Evolutionary conservation across 768 basidiomycete genomes (phyloP).

Genomic region (Chalciporus sphaerocephalus): DNA sequence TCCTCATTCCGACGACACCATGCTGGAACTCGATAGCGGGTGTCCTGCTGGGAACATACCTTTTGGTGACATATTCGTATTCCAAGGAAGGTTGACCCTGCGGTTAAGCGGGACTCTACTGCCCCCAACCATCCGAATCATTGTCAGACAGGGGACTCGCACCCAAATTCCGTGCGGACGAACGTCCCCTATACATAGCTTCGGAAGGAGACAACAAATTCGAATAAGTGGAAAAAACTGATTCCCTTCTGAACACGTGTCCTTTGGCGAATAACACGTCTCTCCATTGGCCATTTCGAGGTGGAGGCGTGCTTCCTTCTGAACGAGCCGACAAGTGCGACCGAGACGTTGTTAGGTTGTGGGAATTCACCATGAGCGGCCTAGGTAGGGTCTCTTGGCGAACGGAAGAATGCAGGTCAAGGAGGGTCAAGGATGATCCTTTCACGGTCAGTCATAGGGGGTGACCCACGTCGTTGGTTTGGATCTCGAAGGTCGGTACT

Average conservation of each 20-base stretch:
- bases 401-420: conserved; percentile 53
- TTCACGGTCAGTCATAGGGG: conserved; percentile 36
- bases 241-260: conserved; percentile 44
- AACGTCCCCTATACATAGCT: conserved; percentile 33
- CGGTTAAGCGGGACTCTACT: conserved; percentile 62
- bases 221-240: conserved; percentile 65
- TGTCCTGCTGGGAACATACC: conserved; percentile 33
- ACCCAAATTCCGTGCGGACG: conserved; percentile 18
- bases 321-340: conserved; percentile 28
- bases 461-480: conserved; percentile 35
- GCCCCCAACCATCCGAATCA: conserved; percentile 59
- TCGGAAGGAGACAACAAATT: conserved; percentile 57
- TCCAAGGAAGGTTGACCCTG: conserved; percentile 38
- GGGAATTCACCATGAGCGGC: conserved; percentile 61
- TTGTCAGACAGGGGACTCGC: conserved; percentile 41
- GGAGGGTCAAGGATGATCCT: conserved; percentile 45
- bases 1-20: conserved; percentile 19
- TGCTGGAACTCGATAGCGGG: conserved; percentile 16
- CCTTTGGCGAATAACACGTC: conserved; percentile 42
- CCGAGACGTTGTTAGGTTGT: conserved; percentile 38
- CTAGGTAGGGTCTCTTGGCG: conserved; percentile 59
- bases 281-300: conserved; percentile 42
- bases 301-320: conserved; percentile 33
- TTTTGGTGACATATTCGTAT: conserved; percentile 33
- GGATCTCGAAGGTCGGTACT: conserved; percentile 1